These are phyloP conservation scores for Neonectria coccinea DNA, from an alignment of 2,329 filamentous ascomycete genomes.

Conservation along the genomic window DNA sequence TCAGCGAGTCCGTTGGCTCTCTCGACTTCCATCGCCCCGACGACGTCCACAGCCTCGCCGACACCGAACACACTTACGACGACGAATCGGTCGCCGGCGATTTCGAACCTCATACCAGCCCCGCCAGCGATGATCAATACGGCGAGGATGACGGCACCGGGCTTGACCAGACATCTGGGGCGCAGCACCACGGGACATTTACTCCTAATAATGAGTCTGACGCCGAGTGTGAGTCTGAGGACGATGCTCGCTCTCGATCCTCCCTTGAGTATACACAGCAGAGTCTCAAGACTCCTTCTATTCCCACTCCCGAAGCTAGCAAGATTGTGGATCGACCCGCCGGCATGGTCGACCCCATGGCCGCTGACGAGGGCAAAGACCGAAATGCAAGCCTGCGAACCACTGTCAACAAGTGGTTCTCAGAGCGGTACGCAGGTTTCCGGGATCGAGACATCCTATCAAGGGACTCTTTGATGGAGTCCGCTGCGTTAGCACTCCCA, in stretches of 20 bases:
- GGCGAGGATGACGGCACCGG: conserved; percentile 25
- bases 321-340: conserved; percentile 41
- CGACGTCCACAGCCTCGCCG: conserved; percentile 64
- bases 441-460: conserved; percentile 26
- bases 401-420: conserved; percentile 30
- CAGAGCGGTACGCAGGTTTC: conserved; percentile 30
- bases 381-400: conserved; percentile 23
- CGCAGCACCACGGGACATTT: conserved; percentile 32
- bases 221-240: conserved; percentile 55
- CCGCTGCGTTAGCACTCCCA: conserved; percentile 40
- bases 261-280: conserved; percentile 64
- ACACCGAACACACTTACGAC: conserved; percentile 61
- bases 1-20: conserved; percentile 63
- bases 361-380: conserved; percentile 25
- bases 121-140: conserved; percentile 21
- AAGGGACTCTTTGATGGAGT: conserved; percentile 34
- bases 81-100: conserved; percentile 55
- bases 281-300: conserved; percentile 58
- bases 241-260: conserved; percentile 53
- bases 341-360: conserved; percentile 17
- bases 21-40: conserved; percentile 62
- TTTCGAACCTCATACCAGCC: conserved; percentile 35
- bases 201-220: conserved; percentile 35
- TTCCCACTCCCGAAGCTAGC: conserved; percentile 52
- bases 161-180: conserved; percentile 25